phyloP scores from a whole-genome alignment of 164 flowering plant species.

The Aristolochia californica region DNA sequence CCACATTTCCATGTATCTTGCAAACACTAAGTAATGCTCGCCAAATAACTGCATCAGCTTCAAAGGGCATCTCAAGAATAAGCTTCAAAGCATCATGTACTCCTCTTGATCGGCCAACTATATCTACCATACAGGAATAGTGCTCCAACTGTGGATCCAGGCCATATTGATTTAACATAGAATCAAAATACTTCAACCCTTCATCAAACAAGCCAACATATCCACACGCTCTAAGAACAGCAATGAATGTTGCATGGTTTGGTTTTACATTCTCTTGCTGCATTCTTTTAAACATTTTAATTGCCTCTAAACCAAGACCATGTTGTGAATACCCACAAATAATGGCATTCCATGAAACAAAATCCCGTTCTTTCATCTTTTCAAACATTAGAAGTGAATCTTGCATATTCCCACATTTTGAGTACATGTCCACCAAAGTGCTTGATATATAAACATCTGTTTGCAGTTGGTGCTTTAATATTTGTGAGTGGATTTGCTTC shows the following conservation, averaged over 20 bases:
- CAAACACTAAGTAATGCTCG: constrained; percentile 64
- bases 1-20: constrained; percentile 53
- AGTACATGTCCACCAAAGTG: constrained; percentile 81
- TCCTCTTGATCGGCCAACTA: constrained; percentile 58
- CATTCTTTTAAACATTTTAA: constrained; percentile 49
- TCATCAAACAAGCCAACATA: constrained; percentile 50
- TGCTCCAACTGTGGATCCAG: constrained; percentile 69
- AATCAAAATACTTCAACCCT: constrained; percentile 42
- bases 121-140: constrained; percentile 72
- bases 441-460: constrained; percentile 54
- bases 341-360: constrained; percentile 86
- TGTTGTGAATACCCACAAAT: constrained; percentile 64
- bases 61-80: constrained; percentile 56
- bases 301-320: constrained; percentile 59
- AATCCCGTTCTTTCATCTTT: constrained; percentile 42
- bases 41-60: constrained; percentile 73
- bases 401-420: constrained; percentile 74
- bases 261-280: constrained; percentile 40
- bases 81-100: constrained; percentile 45
- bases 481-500: constrained; percentile 74
- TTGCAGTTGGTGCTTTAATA: constrained; percentile 55
- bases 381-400: constrained; percentile 53
- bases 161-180: constrained; percentile 36
- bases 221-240: constrained; percentile 74
- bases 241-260: constrained; percentile 70